Evolutionary conservation across 2,329 filamentous ascomycete genomes (phyloP).

Genomic region (Cadophora sp.): DNA sequence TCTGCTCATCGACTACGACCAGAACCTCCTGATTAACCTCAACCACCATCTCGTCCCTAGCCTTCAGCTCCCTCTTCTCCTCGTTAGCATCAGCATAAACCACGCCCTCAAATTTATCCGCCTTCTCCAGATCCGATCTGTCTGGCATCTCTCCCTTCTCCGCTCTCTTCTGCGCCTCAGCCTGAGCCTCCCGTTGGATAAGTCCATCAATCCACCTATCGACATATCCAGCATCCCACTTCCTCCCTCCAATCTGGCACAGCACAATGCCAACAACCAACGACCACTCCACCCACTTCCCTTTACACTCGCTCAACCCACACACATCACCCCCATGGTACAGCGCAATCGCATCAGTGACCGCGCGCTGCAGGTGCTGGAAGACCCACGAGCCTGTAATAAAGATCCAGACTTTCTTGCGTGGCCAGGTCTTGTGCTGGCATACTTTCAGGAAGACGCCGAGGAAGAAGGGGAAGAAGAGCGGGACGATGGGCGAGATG

Average conservation of each 20-base stretch:
- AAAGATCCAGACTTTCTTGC: slow-evolving; percentile 3
- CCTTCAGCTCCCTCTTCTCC: slow-evolving; percentile 17
- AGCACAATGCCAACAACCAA: slow-evolving; percentile 20
- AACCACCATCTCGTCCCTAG: background rate
- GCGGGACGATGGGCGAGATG: slow-evolving; percentile 15
- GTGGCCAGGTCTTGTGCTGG: slow-evolving; percentile 18
- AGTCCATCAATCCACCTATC: slow-evolving; percentile 23
- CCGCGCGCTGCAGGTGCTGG: slow-evolving; percentile 5
- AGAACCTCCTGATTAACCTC: background rate
- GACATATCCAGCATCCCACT: slow-evolving; percentile 25
- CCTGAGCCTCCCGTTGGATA: slow-evolving; percentile 7
- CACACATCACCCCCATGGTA: slow-evolving; percentile 9
- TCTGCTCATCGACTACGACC: slow-evolving; percentile 5
- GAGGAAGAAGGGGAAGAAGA: slow-evolving; percentile 15
- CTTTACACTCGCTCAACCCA: slow-evolving; percentile 20
- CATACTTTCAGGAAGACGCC: slow-evolving; percentile 21
- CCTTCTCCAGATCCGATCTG: slow-evolving; percentile 12
- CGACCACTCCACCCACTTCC: slow-evolving; percentile 19
- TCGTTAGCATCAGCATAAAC: background rate
- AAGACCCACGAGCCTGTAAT: slow-evolving; percentile 12
- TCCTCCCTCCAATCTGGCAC: slow-evolving; percentile 16
- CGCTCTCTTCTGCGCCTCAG: slow-evolving; percentile 5
- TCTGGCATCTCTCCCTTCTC: slow-evolving; percentile 9
- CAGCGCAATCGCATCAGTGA: slow-evolving; percentile 9
- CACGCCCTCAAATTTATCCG: background rate